Conservation (phyloP, 148 eudicot species). For the Rhododendron molle region DNA sequence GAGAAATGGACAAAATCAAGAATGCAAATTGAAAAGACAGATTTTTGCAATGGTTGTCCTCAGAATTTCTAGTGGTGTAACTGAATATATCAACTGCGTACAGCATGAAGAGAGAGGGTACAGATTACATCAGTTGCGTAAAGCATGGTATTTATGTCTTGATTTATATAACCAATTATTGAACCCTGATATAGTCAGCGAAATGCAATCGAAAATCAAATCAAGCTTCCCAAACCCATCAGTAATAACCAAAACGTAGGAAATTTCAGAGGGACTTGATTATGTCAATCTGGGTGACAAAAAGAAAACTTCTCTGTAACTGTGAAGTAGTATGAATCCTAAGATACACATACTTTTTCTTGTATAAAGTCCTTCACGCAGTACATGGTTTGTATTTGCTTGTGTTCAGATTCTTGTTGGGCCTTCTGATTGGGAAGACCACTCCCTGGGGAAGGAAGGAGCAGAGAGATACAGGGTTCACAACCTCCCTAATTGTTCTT, state of each 20-base stretch:
- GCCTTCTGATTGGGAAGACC: constrained; percentile 68
- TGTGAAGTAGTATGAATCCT: background rate
- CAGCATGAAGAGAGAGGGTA: background rate
- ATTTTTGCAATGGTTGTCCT: background rate
- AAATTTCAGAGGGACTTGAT: background rate
- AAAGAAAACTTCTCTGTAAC: background rate
- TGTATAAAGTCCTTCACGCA: background rate
- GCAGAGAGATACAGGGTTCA: constrained; percentile 69
- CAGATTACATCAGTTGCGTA: background rate
- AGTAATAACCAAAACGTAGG: background rate
- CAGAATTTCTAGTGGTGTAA: background rate
- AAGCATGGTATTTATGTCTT: background rate
- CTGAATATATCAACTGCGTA: background rate
- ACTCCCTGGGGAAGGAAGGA: constrained; percentile 57
- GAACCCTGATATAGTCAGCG: background rate
- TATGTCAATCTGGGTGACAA: background rate
- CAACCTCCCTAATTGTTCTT: constrained; percentile 50
- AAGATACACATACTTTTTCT: background rate
- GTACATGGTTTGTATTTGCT: background rate
- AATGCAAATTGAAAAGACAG: background rate
- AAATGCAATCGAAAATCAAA: background rate
- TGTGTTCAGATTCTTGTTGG: constrained; percentile 61
- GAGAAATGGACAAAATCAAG: background rate
- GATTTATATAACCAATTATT: background rate
- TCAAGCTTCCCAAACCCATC: background rate